Evolutionary conservation across 2,329 filamentous ascomycete genomes (phyloP), one percentile per base, ranked within the genome.

Genomic region (Aureobasidium sp.): DNA sequence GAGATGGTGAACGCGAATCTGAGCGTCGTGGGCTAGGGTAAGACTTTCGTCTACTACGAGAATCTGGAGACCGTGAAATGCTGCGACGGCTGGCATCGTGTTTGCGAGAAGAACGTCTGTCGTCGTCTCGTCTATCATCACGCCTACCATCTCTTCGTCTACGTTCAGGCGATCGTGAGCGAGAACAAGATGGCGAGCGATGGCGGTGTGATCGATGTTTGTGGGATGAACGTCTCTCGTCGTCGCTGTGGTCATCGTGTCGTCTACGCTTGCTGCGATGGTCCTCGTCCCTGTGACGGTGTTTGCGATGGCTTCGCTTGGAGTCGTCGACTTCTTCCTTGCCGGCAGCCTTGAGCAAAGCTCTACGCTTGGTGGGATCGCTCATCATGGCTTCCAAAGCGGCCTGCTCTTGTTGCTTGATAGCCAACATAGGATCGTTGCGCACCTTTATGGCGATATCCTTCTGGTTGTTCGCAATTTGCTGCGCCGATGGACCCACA

Each of bases 401-500:
- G 11, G 77, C 78, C 64, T 79, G 78, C 76, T 98, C 95, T 76
- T 97, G 92, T 76, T 90, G 92, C 85, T 97, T 97, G 77, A 99
- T 98, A 29, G 95, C 93, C 40, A 98, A 83, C 73, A 99, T 85
- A 0, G 96, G 96, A 76, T 99, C 96, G 70, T 97, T 93, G 69
- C 94, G 87, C 54, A 98, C 90, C 82, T 99, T 99, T 56, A 89
- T 81, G 36, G 93, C 92, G 0, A 91, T 94, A 77, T 99, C 96
- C 69, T 93, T 86, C 20, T 90, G 84, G 4, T 88, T 92, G 75
- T 93, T 94, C 31, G 91, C 91, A 71, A 90, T 89, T 68, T 91
- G 88, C 59, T 90, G 72, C 68, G 87, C 86, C 77, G 75, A 89
- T 40, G 89, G 85, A 23, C 72, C 74, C 58, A 80, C 76, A 42